Conservation (phyloP, 148 eudicot genomes). For the Selenicereus undatus region DNA sequence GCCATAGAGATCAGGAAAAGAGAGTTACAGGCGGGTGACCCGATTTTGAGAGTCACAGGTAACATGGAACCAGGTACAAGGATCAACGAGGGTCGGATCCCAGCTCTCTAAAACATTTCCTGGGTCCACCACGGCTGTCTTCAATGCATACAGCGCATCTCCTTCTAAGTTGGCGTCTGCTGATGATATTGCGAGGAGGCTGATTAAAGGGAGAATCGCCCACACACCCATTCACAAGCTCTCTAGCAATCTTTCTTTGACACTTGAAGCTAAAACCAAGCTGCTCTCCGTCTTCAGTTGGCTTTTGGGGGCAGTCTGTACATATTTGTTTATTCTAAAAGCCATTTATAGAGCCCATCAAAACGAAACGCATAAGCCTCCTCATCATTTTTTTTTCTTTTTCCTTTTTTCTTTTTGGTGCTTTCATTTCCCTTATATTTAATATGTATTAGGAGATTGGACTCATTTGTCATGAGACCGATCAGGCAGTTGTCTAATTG, state of each 20-base stretch:
- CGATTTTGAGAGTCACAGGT: slow-evolving; percentile 63
- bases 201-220: background rate
- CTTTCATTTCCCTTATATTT: background rate
- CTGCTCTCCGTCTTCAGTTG: background rate
- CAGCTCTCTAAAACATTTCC: slow-evolving; percentile 66
- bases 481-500: no score
- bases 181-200: background rate
- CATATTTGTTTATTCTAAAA: background rate
- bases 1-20: no score
- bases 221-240: background rate
- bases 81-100: slow-evolving; percentile 92
- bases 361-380: background rate
- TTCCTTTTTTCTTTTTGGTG: no score
- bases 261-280: no score
- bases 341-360: slow-evolving; percentile 3
- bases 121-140: slow-evolving; percentile 56
- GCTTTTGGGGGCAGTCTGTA: background rate
- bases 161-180: slow-evolving; percentile 28
- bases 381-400: background rate
- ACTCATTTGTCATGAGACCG: no score
- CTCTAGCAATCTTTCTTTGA: no score
- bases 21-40: slow-evolving; percentile 71
- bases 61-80: slow-evolving; percentile 94
- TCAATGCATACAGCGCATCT: slow-evolving; percentile 74
- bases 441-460: no score